Percentiles rank a stretch among this genome's conserved stretches.
Evolutionary conservation across 163 green algal species (phyloP).

Genomic region (Scenedesmus sp.): DNA sequence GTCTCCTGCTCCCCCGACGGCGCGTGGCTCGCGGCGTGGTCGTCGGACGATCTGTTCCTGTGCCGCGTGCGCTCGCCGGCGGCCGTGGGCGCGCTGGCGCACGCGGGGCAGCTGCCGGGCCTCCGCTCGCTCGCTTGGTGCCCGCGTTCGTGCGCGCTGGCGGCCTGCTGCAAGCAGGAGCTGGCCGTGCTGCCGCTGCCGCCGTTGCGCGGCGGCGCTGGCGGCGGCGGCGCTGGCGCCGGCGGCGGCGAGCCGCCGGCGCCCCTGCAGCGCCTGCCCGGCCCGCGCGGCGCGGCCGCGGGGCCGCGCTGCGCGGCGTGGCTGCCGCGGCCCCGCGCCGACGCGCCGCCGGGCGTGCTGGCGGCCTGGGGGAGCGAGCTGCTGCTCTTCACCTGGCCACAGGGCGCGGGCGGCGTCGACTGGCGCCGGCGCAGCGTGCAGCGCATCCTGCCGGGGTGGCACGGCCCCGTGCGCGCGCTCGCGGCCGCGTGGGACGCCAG

Average conservation of each 20-base stretch:
- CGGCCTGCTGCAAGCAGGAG: conserved; percentile 28
- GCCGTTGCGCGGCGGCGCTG: neutral
- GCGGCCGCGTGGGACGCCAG: neutral
- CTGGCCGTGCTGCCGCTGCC: conserved; percentile 3
- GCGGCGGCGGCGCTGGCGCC: conserved; percentile 1
- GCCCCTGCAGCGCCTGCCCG: conserved; percentile 12
- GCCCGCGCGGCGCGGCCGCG: neutral
- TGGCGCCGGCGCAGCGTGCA: neutral
- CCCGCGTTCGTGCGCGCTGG: neutral
- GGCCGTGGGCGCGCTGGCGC: neutral
- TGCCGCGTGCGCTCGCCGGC: neutral
- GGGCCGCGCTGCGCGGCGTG: neutral
- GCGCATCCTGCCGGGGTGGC: conserved; percentile 8
- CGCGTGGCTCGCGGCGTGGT: conserved; percentile 3
- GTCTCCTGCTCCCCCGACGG: conserved; percentile 7
- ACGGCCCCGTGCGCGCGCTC: neutral
- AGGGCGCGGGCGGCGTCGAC: neutral
- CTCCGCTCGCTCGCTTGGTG: conserved; percentile 9
- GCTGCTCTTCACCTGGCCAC: conserved; percentile 23
- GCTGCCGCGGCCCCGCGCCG: conserved; percentile 12
- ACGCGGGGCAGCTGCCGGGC: neutral
- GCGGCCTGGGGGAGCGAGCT: conserved; percentile 6
- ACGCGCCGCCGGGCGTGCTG: conserved; percentile 21
- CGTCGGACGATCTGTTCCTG: conserved; percentile 2
- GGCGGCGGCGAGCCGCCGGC: neutral